Conservation (phyloP, 257 asterid species). For the Rauvolfia tetraphylla region DNA sequence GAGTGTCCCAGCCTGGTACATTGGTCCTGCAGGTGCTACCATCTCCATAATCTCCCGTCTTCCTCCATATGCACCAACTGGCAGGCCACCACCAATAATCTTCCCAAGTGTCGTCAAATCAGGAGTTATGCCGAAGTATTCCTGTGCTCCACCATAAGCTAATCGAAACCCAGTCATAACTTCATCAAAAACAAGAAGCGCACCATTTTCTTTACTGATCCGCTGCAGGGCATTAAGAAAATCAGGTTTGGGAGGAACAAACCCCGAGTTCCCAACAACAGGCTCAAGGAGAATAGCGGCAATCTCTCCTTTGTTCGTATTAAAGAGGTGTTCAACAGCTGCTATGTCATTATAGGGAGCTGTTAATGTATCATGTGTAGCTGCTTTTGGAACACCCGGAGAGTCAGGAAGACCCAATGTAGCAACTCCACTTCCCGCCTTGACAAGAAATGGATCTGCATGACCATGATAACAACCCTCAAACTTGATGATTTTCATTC, state of each 20-base stretch:
- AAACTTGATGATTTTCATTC: slow-evolving; percentile 76
- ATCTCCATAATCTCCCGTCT: slow-evolving; percentile 94
- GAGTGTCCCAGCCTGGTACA: slow-evolving; percentile 98
- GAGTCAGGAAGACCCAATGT: slow-evolving; percentile 97
- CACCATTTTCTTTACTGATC: slow-evolving; percentile 55
- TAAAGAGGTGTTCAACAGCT: slow-evolving; percentile 61
- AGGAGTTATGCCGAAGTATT: slow-evolving; percentile 83
- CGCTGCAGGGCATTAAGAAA: slow-evolving; percentile 56
- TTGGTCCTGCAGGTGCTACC: slow-evolving; percentile 99
- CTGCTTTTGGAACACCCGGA: slow-evolving; percentile 93
- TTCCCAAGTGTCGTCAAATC: slow-evolving; percentile 97
- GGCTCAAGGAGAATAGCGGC: slow-evolving; percentile 89
- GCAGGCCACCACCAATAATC: slow-evolving; percentile 96
- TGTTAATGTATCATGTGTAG: slow-evolving; percentile 67
- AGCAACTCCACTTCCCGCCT: slow-evolving; percentile 99
- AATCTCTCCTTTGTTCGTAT: slow-evolving; percentile 67
- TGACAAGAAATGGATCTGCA: slow-evolving; percentile 96
- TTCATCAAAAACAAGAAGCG: slow-evolving; percentile 86
- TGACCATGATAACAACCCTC: slow-evolving; percentile 99
- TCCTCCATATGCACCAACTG: slow-evolving; percentile 99
- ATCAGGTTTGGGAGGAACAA: slow-evolving; percentile 70
- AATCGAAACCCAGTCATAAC: slow-evolving; percentile 95
- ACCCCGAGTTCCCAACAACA: slow-evolving; percentile 96
- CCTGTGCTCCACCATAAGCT: slow-evolving; percentile 98
- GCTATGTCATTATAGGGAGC: slow-evolving; percentile 77